Conservation (phyloP, 1,139 yeast species). For the Kodamaea sp. region DNA sequence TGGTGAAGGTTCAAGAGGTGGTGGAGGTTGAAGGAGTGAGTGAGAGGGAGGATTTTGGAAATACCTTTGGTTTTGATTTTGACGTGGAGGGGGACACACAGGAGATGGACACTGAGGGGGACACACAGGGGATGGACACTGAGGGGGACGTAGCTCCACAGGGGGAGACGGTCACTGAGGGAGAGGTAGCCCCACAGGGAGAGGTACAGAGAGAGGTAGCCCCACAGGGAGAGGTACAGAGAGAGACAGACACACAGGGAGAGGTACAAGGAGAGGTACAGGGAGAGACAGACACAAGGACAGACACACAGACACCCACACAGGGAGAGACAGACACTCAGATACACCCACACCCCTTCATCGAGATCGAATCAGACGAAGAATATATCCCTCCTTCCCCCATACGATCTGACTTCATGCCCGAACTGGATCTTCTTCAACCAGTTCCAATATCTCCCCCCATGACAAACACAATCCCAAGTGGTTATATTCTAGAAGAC, state of each 20-base stretch:
- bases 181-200: background rate
- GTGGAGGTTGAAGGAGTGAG: constrained; percentile 3
- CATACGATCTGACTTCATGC: constrained; percentile 2
- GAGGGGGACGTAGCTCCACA: background rate
- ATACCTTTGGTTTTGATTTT: constrained; percentile 6
- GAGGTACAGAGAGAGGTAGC: background rate
- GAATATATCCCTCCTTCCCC: constrained; percentile 1
- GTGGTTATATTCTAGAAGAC: constrained; percentile 7
- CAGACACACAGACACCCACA: too few species aligned
- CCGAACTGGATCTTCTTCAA: too few species aligned
- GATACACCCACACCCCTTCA: too few species aligned
- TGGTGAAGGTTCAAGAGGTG: constrained; percentile 3
- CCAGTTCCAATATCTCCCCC: background rate
- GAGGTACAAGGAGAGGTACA: too few species aligned
- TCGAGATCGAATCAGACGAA: too few species aligned
- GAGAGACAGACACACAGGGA: too few species aligned
- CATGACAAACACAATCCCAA: constrained; percentile 4
- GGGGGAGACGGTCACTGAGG: background rate
- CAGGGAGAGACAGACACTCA: too few species aligned
- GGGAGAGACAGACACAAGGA: too few species aligned
- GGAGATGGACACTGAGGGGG: constrained; percentile 5
- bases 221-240: too few species aligned
- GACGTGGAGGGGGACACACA: constrained; percentile 8
- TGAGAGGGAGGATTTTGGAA: background rate
- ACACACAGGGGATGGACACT: background rate